Conservation (phyloP, 2,329 filamentous ascomycete species). For the Colletotrichum falcatum region DNA sequence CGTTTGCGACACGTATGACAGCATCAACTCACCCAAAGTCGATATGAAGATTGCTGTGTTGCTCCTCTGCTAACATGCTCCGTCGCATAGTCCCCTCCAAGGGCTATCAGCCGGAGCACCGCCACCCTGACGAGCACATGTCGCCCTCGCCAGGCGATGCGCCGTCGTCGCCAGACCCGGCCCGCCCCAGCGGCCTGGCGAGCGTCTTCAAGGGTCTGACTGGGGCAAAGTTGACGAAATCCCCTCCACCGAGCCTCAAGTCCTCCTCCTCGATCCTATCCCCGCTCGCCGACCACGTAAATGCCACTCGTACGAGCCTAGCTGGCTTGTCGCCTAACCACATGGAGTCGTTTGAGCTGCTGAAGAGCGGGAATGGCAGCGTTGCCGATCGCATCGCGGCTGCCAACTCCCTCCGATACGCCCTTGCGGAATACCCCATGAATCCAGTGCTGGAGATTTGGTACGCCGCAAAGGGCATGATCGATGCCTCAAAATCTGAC, state of each 20-base stretch:
- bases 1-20: conserved; percentile 25
- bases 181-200: conserved; percentile 67
- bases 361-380: conserved; percentile 60
- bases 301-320: conserved; percentile 54
- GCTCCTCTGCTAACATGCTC: conserved; percentile 38
- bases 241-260: conserved; percentile 58
- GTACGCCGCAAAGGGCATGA: conserved; percentile 74
- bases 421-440: conserved; percentile 69
- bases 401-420: conserved; percentile 66
- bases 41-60: conserved; percentile 27
- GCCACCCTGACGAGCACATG: conserved; percentile 63
- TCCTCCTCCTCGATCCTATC: conserved; percentile 52
- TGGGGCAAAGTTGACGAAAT: conserved; percentile 65
- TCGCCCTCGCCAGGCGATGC: conserved; percentile 70
- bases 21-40: conserved; percentile 16
- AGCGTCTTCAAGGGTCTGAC: conserved; percentile 74
- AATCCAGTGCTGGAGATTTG: conserved; percentile 72
- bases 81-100: conserved; percentile 36
- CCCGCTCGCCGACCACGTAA: conserved; percentile 59
- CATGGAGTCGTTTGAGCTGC: conserved; percentile 64
- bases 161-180: conserved; percentile 65
- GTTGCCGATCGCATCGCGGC: conserved; percentile 67
- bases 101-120: conserved; percentile 18
- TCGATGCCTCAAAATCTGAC: conserved; percentile 66
- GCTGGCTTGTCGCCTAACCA: conserved; percentile 64